phyloP scores from a whole-genome alignment of 768 basidiomycete species.

The Rhodosporidiobolus sp. region DNA sequence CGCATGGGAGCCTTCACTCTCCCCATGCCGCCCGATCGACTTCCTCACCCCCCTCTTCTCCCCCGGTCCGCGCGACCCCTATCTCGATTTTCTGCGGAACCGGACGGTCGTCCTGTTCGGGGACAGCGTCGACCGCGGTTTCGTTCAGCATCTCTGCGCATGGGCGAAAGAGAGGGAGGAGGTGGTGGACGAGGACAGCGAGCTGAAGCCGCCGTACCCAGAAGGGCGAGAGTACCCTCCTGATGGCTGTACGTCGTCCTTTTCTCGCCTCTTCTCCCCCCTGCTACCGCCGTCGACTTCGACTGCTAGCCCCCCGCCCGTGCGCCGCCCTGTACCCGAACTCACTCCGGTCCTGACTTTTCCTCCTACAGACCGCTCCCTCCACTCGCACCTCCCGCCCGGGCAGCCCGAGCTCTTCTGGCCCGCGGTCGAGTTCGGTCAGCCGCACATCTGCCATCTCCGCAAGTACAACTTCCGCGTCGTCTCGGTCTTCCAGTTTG shows the following conservation, averaged over 20 bases:
- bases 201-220: background rate
- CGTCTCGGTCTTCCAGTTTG: background rate
- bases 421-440: background rate
- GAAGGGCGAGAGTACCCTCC: background rate
- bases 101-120: background rate
- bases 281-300: background rate
- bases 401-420: background rate
- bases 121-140: background rate
- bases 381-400: too few relatives aligned
- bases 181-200: background rate
- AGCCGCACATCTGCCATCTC: background rate
- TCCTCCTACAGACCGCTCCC: background rate
- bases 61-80: accelerated
- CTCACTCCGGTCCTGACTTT: too few relatives aligned
- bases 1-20: background rate
- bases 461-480: background rate
- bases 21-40: background rate
- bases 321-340: too few relatives aligned
- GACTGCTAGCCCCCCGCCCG: too few relatives aligned
- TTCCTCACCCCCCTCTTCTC: background rate
- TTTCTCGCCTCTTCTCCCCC: too few relatives aligned
- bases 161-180: background rate
- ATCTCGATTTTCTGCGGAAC: background rate
- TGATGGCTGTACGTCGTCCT: background rate
- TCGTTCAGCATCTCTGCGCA: background rate